phyloP scores from a whole-genome alignment of 225 moss, liverwort and hornwort species.

The Antitrichia curtipendula region DNA sequence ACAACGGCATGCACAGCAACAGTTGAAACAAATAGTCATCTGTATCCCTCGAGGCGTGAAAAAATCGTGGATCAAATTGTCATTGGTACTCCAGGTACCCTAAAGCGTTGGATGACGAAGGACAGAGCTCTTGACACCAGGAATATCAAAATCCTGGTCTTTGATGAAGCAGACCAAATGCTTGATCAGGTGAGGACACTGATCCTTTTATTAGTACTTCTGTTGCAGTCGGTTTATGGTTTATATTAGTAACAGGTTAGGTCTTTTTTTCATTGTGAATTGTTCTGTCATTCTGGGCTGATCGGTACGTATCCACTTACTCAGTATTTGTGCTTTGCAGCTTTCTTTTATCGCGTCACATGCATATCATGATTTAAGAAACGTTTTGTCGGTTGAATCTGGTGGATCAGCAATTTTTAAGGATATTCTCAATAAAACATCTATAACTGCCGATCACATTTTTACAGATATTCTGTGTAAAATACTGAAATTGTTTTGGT shows the following conservation, averaged over 20 bases:
- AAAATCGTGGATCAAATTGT: slow-evolving; percentile 78
- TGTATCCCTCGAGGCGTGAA: slow-evolving; percentile 48
- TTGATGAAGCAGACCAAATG: slow-evolving; percentile 99
- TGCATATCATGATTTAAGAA: neutral
- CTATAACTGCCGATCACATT: neutral
- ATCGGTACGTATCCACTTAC: neutral
- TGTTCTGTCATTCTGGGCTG: neutral
- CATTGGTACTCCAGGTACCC: slow-evolving; percentile 88
- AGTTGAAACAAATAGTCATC: slow-evolving; percentile 33
- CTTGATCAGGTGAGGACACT: slow-evolving; percentile 65
- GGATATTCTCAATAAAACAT: neutral
- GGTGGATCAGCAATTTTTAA: neutral
- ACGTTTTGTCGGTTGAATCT: neutral
- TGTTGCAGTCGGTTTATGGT: neutral
- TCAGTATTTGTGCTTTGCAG: neutral
- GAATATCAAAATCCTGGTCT: slow-evolving; percentile 72
- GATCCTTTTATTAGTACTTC: neutral
- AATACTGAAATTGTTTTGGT: neutral
- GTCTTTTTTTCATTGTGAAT: neutral
- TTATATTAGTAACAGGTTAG: neutral
- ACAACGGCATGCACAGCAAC: slow-evolving; percentile 71
- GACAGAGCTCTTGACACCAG: slow-evolving; percentile 65
- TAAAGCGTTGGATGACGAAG: slow-evolving; percentile 89
- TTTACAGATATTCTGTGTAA: neutral
- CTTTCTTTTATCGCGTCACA: neutral